Evolutionary conservation across 78 protist genomes (phyloP).

Genomic region (Dictyostelium intermedium): DNA sequence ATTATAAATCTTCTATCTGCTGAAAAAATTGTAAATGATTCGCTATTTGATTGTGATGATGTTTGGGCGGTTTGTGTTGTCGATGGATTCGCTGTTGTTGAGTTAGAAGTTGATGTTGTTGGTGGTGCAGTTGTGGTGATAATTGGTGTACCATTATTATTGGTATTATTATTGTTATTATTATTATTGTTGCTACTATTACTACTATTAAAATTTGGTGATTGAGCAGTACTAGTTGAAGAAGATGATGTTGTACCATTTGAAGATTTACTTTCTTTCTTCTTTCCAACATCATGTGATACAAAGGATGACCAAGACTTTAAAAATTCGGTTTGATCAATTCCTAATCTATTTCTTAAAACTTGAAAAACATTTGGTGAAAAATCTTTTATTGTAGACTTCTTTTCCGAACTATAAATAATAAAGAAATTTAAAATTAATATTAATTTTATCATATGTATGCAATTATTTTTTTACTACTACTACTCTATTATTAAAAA

Average conservation of each 20-base stretch:
- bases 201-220: background rate
- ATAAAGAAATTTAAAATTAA: background rate
- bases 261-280: background rate
- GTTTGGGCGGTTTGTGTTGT: background rate
- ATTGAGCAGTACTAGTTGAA: background rate
- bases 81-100: background rate
- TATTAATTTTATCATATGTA: no score
- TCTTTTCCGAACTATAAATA: slow-evolving; percentile 27
- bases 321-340: slow-evolving; percentile 37
- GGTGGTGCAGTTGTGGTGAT: background rate
- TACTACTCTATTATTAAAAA: background rate
- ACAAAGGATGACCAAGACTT: slow-evolving; percentile 72
- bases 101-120: background rate
- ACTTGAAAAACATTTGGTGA: slow-evolving; percentile 64
- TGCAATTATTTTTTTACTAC: no score
- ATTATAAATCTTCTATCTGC: slow-evolving; percentile 54
- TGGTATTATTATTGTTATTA: background rate
- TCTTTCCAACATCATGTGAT: background rate
- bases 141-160: background rate
- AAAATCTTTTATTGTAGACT: slow-evolving; percentile 49
- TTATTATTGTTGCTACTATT: background rate
- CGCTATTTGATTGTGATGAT: background rate
- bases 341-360: slow-evolving; percentile 39
- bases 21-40: slow-evolving; percentile 43
- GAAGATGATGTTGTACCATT: background rate